Base-by-base conservation (phyloP, 257 asterid species). In the Pogostemon cablin region DNA sequence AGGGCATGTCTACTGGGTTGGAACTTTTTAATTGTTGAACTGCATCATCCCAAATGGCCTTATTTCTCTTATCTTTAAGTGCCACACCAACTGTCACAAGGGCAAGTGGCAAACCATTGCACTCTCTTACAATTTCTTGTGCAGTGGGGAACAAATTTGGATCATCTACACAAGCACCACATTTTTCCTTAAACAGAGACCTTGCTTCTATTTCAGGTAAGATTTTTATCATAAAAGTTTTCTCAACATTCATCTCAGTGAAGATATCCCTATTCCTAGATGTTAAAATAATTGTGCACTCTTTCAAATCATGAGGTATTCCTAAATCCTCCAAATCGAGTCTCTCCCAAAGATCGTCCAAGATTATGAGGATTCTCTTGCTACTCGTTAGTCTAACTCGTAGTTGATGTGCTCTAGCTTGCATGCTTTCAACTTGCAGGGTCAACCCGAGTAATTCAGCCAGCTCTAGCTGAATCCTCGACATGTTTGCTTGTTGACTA, bases 341-440 rank as follows among this genome's bases (percentile, higher is more conserved):
- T 9, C 7, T 12, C 41, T 67, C 32, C 86, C 84, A 76, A 39
- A 79, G 40, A 59, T 82, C 81, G 55, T 79, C 84, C 9, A 50
- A 50, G 56, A 50, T 15, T 50, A 50, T 12, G 59, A 53, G 59
- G 59, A 20, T 15, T 2, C 39, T 80, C 6, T 59, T 75, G 2
- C 3, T 10, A n/a, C 10, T 20, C 10, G 1, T 57, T 39, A 74
- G 55, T 11, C 78, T 47, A 2, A 7, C 3, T 7, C n/a, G 54
- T 42, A 73, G 20, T 15, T 3, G 25, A 17, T 53, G 37, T 41
- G 75, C 75, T 75, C 67, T 69, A 9, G 35, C 39, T 1, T 3
- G 2, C 37, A 64, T 3, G 7, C 37, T 35, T 8, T 34, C 40
- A n/a, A 6, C 56, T 7, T 11, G 47, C 35, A 75, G 15, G 0